A percentile compares a stretch with the other conserved stretches of the same genome.
Conservation (phyloP, 1,284 basidiomycete species). For the Trichosporon asahii region DNA sequence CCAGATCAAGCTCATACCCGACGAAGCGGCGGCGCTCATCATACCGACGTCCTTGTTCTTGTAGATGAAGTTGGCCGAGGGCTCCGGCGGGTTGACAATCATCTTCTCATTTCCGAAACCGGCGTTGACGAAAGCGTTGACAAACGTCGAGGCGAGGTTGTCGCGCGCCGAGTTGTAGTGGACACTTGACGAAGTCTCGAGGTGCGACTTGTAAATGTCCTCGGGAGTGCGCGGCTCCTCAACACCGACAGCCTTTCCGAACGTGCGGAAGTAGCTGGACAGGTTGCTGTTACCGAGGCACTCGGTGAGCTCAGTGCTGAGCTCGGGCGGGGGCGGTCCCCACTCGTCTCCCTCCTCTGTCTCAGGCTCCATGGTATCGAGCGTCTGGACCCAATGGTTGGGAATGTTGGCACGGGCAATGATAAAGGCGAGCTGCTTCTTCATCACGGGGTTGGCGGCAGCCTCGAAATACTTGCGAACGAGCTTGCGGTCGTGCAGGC, state of each 20-base stretch:
- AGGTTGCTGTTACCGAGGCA: constrained; percentile 80
- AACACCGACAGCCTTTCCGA: constrained; percentile 93
- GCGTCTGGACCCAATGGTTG: constrained; percentile 75
- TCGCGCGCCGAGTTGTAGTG: constrained; percentile 90
- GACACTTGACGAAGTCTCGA: constrained; percentile 72
- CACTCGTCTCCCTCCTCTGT: constrained; percentile 54
- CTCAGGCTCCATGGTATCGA: constrained; percentile 55
- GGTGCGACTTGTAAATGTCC: constrained; percentile 96
- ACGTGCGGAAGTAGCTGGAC: constrained; percentile 80
- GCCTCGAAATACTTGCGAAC: constrained; percentile 78
- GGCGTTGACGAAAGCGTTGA: constrained; percentile 98
- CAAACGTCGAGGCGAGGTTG: constrained; percentile 94
- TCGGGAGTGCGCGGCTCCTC: constrained; percentile 86
- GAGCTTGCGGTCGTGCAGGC: constrained; percentile 76
- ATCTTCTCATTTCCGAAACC: constrained; percentile 99
- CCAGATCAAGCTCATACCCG: constrained; percentile 92
- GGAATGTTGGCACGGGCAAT: constrained; percentile 90
- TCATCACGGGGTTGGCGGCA: constrained; percentile 87
- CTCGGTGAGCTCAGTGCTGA: constrained; percentile 77
- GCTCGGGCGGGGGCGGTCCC: constrained; percentile 55
- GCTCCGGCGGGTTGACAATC: constrained; percentile 93
- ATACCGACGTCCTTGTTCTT: constrained; percentile 99
- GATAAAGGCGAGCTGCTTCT: constrained; percentile 89
- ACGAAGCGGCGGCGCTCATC: constrained; percentile 92
- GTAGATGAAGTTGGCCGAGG: constrained; percentile 97